Evolutionary conservation across 179 eudicot genomes (phyloP).

Genomic region (Amaranthus tricolor): DNA sequence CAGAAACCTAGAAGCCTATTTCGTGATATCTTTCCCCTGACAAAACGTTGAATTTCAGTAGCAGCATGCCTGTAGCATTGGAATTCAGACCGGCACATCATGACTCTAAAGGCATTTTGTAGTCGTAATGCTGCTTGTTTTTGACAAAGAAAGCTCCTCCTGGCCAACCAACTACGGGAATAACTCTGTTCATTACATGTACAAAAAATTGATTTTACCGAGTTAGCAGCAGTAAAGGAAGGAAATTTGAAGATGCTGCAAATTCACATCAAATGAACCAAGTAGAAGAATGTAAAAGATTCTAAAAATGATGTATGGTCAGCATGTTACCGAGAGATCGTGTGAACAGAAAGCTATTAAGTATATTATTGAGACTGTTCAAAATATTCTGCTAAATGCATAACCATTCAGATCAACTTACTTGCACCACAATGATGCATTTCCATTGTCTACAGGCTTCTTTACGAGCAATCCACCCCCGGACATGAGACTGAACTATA

Average conservation of each 20-base stretch:
- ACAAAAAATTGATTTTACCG: background rate
- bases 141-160: constrained; percentile 42
- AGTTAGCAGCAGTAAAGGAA: background rate
- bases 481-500: constrained; percentile 59
- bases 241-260: background rate
- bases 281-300: background rate
- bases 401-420: constrained; percentile 33
- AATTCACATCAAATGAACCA: background rate
- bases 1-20: constrained; percentile 59
- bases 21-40: constrained; percentile 62
- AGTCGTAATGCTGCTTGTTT: constrained; percentile 57
- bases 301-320: background rate
- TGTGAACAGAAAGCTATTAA: background rate
- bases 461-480: constrained; percentile 65
- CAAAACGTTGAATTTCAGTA: constrained; percentile 58
- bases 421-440: constrained; percentile 53
- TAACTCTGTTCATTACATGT: constrained; percentile 38
- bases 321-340: background rate
- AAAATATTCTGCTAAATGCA: background rate
- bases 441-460: constrained; percentile 31
- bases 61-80: constrained; percentile 46
- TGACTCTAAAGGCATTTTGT: constrained; percentile 49
- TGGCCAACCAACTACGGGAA: constrained; percentile 59
- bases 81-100: constrained; percentile 36
- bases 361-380: background rate